Conservation (phyloP, 257 asterid genomes). For the Ilex asprella region DNA sequence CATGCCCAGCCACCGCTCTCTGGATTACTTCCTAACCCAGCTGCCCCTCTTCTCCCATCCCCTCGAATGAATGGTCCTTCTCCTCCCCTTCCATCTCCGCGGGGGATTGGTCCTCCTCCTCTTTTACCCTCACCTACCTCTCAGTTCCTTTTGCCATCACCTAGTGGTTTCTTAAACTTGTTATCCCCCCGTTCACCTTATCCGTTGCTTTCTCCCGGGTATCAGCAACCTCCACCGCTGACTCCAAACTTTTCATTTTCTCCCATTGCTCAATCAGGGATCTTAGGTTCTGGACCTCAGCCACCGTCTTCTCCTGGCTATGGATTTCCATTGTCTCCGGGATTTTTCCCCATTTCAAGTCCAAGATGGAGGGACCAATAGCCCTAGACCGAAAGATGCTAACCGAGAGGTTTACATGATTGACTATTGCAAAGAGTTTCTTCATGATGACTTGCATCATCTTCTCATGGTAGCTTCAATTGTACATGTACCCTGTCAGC, state of each 20-base stretch:
- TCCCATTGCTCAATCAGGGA: constrained; percentile 61
- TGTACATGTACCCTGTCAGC: constrained; percentile 19
- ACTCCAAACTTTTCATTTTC: constrained; percentile 75
- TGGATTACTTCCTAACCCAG: constrained; percentile 38
- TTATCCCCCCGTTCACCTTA: constrained; percentile 78
- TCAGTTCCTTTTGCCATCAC: constrained; percentile 79
- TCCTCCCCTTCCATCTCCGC: constrained; percentile 47
- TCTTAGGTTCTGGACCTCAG: constrained; percentile 74
- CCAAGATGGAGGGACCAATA: constrained; percentile 87
- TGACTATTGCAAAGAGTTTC: constrained; percentile 16
- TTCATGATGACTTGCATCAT: constrained; percentile 13
- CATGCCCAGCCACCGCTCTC: constrained; percentile 22
- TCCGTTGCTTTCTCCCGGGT: constrained; percentile 85
- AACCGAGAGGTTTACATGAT: constrained; percentile 22
- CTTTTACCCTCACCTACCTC: constrained; percentile 80
- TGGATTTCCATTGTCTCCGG: constrained; percentile 82
- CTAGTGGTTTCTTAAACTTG: constrained; percentile 57
- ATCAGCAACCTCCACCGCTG: constrained; percentile 55
- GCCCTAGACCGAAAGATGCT: constrained; percentile 27
- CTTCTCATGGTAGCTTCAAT: constrained; percentile 20
- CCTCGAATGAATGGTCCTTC: constrained; percentile 50
- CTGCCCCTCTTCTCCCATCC: constrained; percentile 24
- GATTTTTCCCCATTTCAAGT: constrained; percentile 61
- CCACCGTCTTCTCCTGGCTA: constrained; percentile 86
- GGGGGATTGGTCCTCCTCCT: constrained; percentile 49